Evolutionary conservation across 306 rosid genomes (phyloP).

Genomic region (Mimosa bimucronata): DNA sequence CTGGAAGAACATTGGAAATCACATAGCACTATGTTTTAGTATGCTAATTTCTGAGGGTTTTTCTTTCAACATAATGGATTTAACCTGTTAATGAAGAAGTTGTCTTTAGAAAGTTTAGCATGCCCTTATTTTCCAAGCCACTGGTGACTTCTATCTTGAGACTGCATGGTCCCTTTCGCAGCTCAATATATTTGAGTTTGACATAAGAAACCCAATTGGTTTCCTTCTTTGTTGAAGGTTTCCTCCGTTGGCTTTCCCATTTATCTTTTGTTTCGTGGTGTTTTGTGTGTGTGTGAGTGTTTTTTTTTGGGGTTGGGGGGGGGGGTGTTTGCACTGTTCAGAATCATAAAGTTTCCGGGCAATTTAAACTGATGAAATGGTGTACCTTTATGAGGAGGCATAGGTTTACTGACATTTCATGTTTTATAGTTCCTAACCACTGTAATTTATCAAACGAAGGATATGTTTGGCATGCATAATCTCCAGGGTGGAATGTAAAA

Average conservation of each 20-base stretch:
- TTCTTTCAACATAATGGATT: neutral
- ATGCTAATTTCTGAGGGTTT: neutral
- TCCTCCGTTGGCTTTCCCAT: neutral
- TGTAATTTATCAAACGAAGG: neutral
- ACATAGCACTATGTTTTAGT: neutral
- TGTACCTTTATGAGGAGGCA: neutral
- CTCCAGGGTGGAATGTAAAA: neutral
- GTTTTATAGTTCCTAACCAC: neutral
- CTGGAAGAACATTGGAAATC: conserved; percentile 18
- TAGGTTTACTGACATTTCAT: neutral
- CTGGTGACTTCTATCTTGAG: conserved; percentile 15
- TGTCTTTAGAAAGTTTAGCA: neutral
- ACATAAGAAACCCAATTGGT: neutral
- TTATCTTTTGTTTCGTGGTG: neutral
- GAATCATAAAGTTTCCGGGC: neutral
- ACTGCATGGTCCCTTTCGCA: conserved; percentile 4
- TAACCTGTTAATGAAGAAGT: conserved; percentile 14
- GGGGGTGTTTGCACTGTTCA: neutral
- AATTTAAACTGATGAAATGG: neutral
- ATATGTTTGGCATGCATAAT: neutral
- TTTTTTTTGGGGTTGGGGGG: neutral
- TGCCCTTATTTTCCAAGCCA: neutral
- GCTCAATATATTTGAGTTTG: conserved; percentile 15
- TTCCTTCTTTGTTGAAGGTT: neutral
- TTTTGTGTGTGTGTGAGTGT: neutral